Evolutionary conservation across 345 rosid genomes (phyloP).

Genomic region (Salix dunnii): DNA sequence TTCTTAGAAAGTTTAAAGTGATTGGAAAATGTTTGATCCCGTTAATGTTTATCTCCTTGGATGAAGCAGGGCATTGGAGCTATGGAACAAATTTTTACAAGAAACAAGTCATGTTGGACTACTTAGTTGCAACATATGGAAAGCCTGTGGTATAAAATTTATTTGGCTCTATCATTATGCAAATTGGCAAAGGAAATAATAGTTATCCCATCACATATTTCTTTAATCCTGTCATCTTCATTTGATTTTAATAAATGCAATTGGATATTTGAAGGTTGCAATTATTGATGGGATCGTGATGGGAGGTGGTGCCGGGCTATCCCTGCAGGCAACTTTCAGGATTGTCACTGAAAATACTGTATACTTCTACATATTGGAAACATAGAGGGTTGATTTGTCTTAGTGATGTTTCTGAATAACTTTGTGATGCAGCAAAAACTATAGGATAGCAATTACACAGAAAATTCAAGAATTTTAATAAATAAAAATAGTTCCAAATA

Average conservation of each 20-base stretch:
- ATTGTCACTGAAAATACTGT: constrained; percentile 37
- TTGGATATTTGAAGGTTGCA: constrained; percentile 16
- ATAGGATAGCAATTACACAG: too few species aligned
- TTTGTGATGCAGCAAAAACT: too few species aligned
- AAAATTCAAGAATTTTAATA: too few species aligned
- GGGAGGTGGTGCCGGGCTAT: constrained; percentile 42
- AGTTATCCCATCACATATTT: background rate
- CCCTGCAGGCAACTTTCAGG: constrained; percentile 21
- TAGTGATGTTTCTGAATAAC: too few species aligned
- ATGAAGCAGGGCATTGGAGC: constrained; percentile 36
- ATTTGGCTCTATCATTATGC: background rate
- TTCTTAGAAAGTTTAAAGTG: background rate
- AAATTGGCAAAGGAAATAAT: background rate
- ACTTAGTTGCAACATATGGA: constrained; percentile 33
- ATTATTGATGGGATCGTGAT: constrained; percentile 36
- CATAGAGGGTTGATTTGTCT: too few species aligned
- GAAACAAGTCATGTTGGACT: constrained; percentile 13
- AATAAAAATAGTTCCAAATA: too few species aligned
- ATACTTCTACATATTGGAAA: background rate
- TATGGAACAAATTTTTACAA: constrained; percentile 14
- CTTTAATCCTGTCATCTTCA: background rate
- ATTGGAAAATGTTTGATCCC: background rate
- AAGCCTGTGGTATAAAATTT: constrained; percentile 18
- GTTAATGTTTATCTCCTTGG: background rate
- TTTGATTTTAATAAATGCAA: background rate